Base-by-base conservation (phyloP, 2,329 filamentous ascomycete species). In the Trichoderma cornu-damae region DNA sequence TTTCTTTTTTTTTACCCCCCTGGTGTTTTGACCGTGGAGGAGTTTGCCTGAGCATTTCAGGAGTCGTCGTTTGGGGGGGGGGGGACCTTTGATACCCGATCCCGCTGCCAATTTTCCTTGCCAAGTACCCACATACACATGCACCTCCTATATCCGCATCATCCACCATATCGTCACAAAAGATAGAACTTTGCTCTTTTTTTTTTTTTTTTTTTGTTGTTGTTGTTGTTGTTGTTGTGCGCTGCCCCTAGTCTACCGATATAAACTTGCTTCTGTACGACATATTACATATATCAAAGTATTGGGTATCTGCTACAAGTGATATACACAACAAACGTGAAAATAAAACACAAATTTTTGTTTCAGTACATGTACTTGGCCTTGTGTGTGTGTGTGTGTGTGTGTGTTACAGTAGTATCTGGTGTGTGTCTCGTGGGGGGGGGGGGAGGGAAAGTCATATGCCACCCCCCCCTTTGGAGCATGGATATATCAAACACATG, bases 21-120 rank as follows among this genome's bases (percentile, higher is more conserved):
- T 18, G 40, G 32, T 46, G 42, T 46, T 38, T 37, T 46, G 22
- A 46, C 12, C 18, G 32, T 35, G 32, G 42, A 26, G 51, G 32
- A 55, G 24, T 55, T 55, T 28, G 12, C 42, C 11, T 37, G 40
- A 35, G 42, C 52, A 46, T 46, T 37, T 24, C 18, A 47, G 30
- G 32, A 28, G 42, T 30, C 32, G 16, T 38, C 32, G 6, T 42
- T n/a, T n/a, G n/a, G n/a, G n/a, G 16, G 48, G 22, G 34, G 12
- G 32, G 34, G 47, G 22, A 16, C 28, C n/a, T 6, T 55, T 24
- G 52, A 55, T 55, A 55, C 52, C 52, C 52, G 42, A 55, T 47
- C 52, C 34, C 42, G 40, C 30, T 30, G 43, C 51, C 52, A 22
- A n/a, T n/a, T n/a, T 47, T 55, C 24, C 40, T 22, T 24, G 22